These are phyloP conservation scores for Pleurotus cornucopiae DNA, from an alignment of 768 basidiomycete genomes.

Conservation along the genomic window DNA sequence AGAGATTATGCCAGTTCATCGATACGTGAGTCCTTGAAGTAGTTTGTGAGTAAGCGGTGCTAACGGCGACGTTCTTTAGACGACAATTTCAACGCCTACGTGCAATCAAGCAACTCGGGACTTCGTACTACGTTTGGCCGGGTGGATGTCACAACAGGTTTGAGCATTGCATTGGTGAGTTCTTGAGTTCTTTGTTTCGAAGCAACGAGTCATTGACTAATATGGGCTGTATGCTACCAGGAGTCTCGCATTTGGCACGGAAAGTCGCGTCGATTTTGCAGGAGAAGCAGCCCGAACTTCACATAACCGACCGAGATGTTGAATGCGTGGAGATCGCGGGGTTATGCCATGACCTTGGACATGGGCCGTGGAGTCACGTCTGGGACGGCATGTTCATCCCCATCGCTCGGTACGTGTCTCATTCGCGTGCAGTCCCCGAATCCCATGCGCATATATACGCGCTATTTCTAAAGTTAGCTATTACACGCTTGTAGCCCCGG, in stretches of 20 bases:
- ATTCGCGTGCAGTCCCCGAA: neutral
- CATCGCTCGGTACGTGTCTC: slow-evolving; percentile 44
- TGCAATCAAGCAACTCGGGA: slow-evolving; percentile 76
- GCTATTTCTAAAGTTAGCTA: neutral
- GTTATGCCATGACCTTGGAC: slow-evolving; percentile 81
- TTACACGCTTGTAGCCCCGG: slow-evolving; percentile 33
- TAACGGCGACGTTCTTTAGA: slow-evolving; percentile 26
- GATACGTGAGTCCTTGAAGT: slow-evolving; percentile 53
- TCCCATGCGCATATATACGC: too few species aligned
- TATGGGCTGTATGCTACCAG: slow-evolving; percentile 29
- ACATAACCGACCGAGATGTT: slow-evolving; percentile 68
- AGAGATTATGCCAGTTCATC: slow-evolving; percentile 41
- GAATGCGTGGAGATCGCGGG: slow-evolving; percentile 78
- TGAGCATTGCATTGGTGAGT: slow-evolving; percentile 76
- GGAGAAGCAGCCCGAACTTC: slow-evolving; percentile 53
- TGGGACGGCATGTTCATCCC: slow-evolving; percentile 79
- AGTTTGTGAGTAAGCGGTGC: too few species aligned
- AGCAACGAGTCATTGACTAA: too few species aligned
- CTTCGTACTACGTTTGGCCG: slow-evolving; percentile 72
- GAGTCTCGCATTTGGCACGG: slow-evolving; percentile 71
- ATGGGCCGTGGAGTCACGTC: slow-evolving; percentile 84
- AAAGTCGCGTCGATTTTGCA: slow-evolving; percentile 56
- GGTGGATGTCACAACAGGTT: slow-evolving; percentile 80
- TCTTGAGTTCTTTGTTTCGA: neutral
- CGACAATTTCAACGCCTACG: slow-evolving; percentile 76